phyloP scores from a whole-genome alignment of 805 yeast genomes.

The Hanseniaspora jakobsenii region DNA sequence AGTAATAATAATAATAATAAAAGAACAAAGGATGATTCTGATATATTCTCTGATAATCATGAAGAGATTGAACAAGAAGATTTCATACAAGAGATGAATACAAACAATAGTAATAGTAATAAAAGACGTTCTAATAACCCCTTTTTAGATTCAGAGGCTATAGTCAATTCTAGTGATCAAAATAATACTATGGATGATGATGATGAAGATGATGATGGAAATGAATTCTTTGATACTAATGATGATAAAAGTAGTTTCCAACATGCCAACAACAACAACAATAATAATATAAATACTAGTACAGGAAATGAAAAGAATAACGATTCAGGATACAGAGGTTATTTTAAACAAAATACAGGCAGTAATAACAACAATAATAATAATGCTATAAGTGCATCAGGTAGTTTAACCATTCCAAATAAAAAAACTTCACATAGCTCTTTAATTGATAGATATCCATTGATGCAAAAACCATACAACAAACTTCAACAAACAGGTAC shows the following conservation, averaged over 20 bases:
- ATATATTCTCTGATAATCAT: conserved; percentile 10
- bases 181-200: background rate
- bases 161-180: background rate
- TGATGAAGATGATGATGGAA: conserved; percentile 20
- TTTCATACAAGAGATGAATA: too few species aligned
- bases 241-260: conserved; percentile 12
- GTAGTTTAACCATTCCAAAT: background rate
- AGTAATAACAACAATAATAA: too few species aligned
- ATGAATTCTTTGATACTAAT: conserved; percentile 8
- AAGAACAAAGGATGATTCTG: background rate
- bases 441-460: conserved; percentile 17
- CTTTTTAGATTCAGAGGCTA: conserved; percentile 14
- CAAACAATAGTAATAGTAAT: background rate
- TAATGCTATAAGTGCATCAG: background rate
- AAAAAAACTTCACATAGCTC: conserved; percentile 17
- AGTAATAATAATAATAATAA: background rate
- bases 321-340: conserved; percentile 9
- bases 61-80: background rate
- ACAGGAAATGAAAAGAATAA: background rate
- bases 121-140: conserved; percentile 15
- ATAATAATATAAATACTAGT: conserved; percentile 1
- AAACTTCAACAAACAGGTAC: conserved; percentile 22
- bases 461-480: conserved; percentile 22
- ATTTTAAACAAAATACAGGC: conserved; percentile 4
- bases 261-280: conserved; percentile 7